Conservation (phyloP, 495 filamentous ascomycete species). For the Aspergillus kassunensis region DNA sequence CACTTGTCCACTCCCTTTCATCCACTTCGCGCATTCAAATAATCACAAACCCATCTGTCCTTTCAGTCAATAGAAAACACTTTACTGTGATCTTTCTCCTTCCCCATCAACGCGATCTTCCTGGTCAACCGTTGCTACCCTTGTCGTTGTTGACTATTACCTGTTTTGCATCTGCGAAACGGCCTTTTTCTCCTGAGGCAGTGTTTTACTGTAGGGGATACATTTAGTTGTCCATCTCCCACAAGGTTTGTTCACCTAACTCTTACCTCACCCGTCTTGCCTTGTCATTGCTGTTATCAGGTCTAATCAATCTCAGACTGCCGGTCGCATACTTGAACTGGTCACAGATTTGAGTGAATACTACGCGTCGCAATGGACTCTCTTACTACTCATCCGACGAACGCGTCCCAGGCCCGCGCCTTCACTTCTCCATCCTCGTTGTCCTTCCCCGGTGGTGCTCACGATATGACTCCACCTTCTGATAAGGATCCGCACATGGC, state of each 20-base stretch:
- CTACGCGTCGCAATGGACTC: constrained; percentile 64
- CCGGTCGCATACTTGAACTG: constrained; percentile 18
- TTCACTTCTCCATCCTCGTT: constrained; percentile 86
- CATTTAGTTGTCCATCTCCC: constrained; percentile 99
- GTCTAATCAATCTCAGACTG: constrained; percentile 13
- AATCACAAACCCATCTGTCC: constrained; percentile 7
- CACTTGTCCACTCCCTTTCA: constrained; percentile 24
- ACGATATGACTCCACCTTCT: constrained; percentile 74
- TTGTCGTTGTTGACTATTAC: constrained; percentile 12
- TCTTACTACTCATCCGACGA: constrained; percentile 85
- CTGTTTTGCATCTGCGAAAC: constrained; percentile 13
- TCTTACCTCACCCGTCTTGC: not conserved
- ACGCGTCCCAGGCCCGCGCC: constrained; percentile 82
- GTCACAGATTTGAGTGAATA: constrained; percentile 22
- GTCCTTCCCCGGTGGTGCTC: constrained; percentile 80
- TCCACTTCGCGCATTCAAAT: constrained; percentile 13
- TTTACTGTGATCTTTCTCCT: constrained; percentile 43
- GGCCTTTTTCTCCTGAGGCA: constrained; percentile 16
- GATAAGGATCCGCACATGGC: constrained; percentile 53
- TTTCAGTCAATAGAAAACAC: constrained; percentile 34
- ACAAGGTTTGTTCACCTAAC: constrained; percentile 51
- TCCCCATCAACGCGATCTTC: constrained; percentile 4
- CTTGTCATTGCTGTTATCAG: too few species aligned
- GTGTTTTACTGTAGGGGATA: constrained; percentile 67
- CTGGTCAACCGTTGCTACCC: not conserved